phyloP scores from a whole-genome alignment of 2,329 filamentous ascomycete species.

The Penicillium sumatraense region DNA sequence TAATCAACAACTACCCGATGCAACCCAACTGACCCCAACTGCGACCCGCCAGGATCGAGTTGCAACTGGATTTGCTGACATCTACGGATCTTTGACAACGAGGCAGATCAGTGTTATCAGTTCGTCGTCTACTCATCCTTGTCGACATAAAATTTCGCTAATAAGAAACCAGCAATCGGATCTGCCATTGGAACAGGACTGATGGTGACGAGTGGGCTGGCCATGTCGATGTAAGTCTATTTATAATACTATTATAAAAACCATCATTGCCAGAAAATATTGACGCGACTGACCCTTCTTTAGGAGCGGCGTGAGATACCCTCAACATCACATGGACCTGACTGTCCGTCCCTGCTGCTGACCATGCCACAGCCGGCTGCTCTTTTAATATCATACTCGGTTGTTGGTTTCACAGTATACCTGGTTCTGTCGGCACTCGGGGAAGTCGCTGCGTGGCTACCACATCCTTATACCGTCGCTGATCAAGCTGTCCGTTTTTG shows the following conservation, averaged over 20 bases:
- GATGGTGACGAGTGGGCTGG: constrained; percentile 34
- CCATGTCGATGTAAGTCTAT: constrained; percentile 35
- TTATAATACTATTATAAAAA: constrained; percentile 29
- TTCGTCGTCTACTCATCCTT: constrained; percentile 18
- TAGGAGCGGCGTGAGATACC: constrained; percentile 33
- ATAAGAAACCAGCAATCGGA: constrained; percentile 31
- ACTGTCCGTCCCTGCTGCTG: background rate
- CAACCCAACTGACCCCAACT: background rate
- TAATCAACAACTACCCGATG: background rate
- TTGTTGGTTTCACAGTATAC: constrained; percentile 63
- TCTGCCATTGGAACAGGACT: constrained; percentile 37
- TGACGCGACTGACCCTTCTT: constrained; percentile 4
- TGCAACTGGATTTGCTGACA: constrained; percentile 24
- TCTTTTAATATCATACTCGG: constrained; percentile 42
- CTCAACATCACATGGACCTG: background rate
- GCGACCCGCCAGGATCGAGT: background rate
- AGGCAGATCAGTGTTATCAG: constrained; percentile 30
- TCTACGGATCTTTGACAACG: constrained; percentile 23
- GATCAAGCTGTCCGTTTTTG: constrained; percentile 79
- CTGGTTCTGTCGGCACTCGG: constrained; percentile 77
- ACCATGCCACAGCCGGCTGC: constrained; percentile 33
- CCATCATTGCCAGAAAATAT: background rate
- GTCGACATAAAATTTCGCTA: too few species aligned
- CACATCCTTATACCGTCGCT: constrained; percentile 74
- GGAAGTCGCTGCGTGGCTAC: constrained; percentile 81